Base-by-base conservation (phyloP, 83 land plant species). In the Diphasiastrum complanatum region DNA sequence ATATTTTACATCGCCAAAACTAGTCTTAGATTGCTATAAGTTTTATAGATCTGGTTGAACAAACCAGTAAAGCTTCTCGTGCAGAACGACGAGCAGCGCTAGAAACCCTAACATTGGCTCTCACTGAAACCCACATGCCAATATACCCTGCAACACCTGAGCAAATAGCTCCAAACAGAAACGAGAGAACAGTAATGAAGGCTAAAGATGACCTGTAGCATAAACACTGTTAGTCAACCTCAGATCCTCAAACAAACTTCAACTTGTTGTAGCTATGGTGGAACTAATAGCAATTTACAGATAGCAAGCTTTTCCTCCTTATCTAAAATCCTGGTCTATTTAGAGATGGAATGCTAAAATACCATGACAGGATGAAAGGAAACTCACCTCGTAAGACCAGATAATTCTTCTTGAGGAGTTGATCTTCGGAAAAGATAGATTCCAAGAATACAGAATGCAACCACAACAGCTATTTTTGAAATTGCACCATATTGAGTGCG, bases 101-200 rank as follows among this genome's bases (percentile, higher is more conserved):
- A 20, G 99, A 82, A 24, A 95, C 99, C 33, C 99, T 66, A 59
- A 89, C 99, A 75, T 95, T 89, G 41, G 99, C 99, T 57, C 99
- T 86, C n/a, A 95, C 99, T 19, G 99, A 89, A 36, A 95, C 97
- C 99, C 99, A 95, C 99, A 95, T 95, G n/a, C 99, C 99, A 74
- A 95, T 85, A 77, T 95, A 95, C 33, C 99, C 99, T 61, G 99
- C 99, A 61, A 86, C 65, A 24, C 99, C 99, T 23, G 99, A 95
- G 66, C 97, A 95, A 1, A 95, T 25, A 24, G 99, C 99, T 56
- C 99, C 99, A 16, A 95, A 66, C 49, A 95, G 81, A 77, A 95
- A 95, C 33, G 99, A 76, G 51, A 85, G 78, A n/a, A 80, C 97
- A 53, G 99, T 95, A 34, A 95, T 78, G 61, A 64, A 83, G 36